Evolutionary conservation across 805 yeast species (phyloP).

Genomic region (Zygotorulaspora florentina): DNA sequence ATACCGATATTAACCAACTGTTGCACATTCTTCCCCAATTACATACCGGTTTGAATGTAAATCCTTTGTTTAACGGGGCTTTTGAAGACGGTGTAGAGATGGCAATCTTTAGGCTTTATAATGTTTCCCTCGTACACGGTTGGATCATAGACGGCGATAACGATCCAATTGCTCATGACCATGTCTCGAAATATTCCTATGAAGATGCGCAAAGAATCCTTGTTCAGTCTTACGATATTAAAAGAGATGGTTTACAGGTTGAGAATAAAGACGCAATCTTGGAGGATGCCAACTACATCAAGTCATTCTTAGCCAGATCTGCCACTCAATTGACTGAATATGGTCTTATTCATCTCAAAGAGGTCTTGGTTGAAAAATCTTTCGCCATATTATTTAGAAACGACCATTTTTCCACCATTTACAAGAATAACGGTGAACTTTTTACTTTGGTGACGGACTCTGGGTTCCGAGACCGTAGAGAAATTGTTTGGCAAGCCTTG

Average conservation of each 20-base stretch:
- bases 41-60: conserved; percentile 66
- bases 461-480: conserved; percentile 46
- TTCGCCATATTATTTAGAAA: conserved; percentile 78
- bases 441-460: conserved; percentile 71
- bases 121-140: conserved; percentile 69
- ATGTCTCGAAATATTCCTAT: conserved; percentile 44
- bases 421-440: conserved; percentile 46
- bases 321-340: conserved; percentile 70
- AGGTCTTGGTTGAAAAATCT: conserved; percentile 46
- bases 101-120: conserved; percentile 54
- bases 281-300: conserved; percentile 36
- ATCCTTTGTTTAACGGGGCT: conserved; percentile 63
- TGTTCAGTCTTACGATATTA: conserved; percentile 43
- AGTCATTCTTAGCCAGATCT: conserved; percentile 53
- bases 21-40: conserved; percentile 57
- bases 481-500: conserved; percentile 81
- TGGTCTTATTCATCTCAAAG: conserved; percentile 53
- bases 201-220: conserved; percentile 60
- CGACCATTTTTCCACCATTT: conserved; percentile 79
- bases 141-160: conserved; percentile 59
- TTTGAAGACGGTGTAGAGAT: conserved; percentile 53
- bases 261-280: conserved; percentile 29
- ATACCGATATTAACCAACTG: conserved; percentile 39
- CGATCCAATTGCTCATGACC: conserved; percentile 34
- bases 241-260: conserved; percentile 22